Base-by-base conservation (phyloP, 345 rosid species). In the Anastatica hierochuntica region DNA sequence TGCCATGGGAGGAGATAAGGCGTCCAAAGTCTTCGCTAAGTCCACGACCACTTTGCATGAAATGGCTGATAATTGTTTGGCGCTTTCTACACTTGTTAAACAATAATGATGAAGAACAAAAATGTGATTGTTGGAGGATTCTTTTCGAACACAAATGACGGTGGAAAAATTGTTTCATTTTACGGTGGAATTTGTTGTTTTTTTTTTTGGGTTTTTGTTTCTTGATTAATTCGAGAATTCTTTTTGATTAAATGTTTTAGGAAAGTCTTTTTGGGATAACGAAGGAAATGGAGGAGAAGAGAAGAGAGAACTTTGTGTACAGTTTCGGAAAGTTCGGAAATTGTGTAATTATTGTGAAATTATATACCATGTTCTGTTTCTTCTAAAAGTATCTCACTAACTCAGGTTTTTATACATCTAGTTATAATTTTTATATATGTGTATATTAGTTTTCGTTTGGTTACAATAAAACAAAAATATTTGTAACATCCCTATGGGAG, bases 61-160 rank as follows among this genome's bases (percentile, higher is more conserved):
- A 45, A 58, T 66, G 71, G 71, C 65, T 36, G 71, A 66, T 58
- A 66, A 64, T 40, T 39, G 49, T 0, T 55, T 64, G 50, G 55
- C 68, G 0, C 56, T 64, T 12, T 64, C 68, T 30, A 66, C 70
- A 0, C 64, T 66, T 16, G 63, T 64, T 2, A 57, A 66, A 29
- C 47, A 43, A 43, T 56, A 20, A 34, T 51, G n/a, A 29, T 29
- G 33, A 29, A 29, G 10, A 11, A 16, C 1, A 14, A 8, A 13
- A 11, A 36, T 14, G 4, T 6, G n/a, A n/a, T n/a, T n/a, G n/a
- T n/a, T n/a, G n/a, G n/a, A n/a, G n/a, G n/a, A n/a, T n/a, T n/a
- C n/a, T n/a, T n/a, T n/a, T n/a, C n/a, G n/a, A n/a, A n/a, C n/a
- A n/a, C n/a, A 27, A 27, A 27, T 5, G 11, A 30, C 0, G 6